Percentiles rank a stretch among this genome's conserved stretches.
Conservation (phyloP, 2,329 filamentous ascomycete genomes). For the Xylogone sp. region DNA sequence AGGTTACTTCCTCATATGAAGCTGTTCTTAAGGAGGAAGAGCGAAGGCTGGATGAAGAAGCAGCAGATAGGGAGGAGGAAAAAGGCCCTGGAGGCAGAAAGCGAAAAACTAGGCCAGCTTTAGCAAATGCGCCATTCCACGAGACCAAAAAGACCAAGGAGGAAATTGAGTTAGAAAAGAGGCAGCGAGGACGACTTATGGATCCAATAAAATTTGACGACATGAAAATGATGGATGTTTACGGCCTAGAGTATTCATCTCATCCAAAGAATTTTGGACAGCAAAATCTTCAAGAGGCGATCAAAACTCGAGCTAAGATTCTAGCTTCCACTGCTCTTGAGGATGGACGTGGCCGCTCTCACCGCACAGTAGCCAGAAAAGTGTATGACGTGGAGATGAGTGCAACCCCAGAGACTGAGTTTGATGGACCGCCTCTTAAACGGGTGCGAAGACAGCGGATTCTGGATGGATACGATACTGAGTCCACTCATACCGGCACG, state of each 20-base stretch:
- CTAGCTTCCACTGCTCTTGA: constrained; percentile 8
- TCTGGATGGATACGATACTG: constrained; percentile 13
- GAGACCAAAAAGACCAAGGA: constrained; percentile 19
- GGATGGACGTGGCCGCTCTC: constrained; percentile 19
- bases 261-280: constrained; percentile 53
- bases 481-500: constrained; percentile 10
- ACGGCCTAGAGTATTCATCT: constrained; percentile 58
- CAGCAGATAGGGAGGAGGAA: constrained; percentile 3
- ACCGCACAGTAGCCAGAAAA: constrained; percentile 16
- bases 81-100: constrained; percentile 8
- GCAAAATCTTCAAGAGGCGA: constrained; percentile 43
- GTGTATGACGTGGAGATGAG: constrained; percentile 17
- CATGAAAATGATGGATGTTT: constrained; percentile 54
- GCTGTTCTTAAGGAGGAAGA: constrained; percentile 12
- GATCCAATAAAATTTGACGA: constrained; percentile 24
- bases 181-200: constrained; percentile 17
- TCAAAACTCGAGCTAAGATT: constrained; percentile 5
- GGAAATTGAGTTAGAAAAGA: constrained; percentile 17
- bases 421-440: constrained; percentile 22
- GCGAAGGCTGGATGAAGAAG: constrained; percentile 6
- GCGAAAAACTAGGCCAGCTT: constrained; percentile 4
- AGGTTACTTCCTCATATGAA: constrained; percentile 20
- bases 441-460: constrained; percentile 19
- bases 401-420: constrained; percentile 19
- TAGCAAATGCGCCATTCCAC: constrained; percentile 17